Conservation (phyloP, 2,329 filamentous ascomycete genomes). For the Neopestalotiopsis rosae region DNA sequence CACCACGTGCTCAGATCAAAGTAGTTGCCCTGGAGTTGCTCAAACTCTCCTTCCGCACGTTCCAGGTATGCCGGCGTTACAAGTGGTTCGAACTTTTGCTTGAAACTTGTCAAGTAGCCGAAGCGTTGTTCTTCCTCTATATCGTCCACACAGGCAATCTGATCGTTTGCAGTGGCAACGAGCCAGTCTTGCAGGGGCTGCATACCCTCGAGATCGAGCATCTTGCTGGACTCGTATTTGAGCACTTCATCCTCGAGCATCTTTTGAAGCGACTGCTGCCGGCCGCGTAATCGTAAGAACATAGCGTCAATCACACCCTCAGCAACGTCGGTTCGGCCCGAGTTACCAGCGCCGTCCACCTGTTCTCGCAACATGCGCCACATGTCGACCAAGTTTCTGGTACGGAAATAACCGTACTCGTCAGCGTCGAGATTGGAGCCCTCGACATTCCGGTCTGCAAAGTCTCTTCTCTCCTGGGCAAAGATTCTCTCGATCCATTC, state of each 20-base stretch:
- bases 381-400: slow-evolving; percentile 89
- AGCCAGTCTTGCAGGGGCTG: slow-evolving; percentile 95
- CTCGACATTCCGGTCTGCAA: slow-evolving; percentile 77
- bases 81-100: slow-evolving; percentile 79
- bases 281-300: slow-evolving; percentile 82
- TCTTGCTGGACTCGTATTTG: slow-evolving; percentile 68
- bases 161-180: slow-evolving; percentile 95
- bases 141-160: slow-evolving; percentile 98
- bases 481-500: slow-evolving; percentile 98
- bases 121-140: slow-evolving; percentile 76
- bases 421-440: slow-evolving; percentile 81
- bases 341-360: slow-evolving; percentile 82
- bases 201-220: slow-evolving; percentile 66
- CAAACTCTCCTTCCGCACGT: slow-evolving; percentile 74
- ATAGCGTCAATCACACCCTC: slow-evolving; percentile 97
- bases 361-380: slow-evolving; percentile 98
- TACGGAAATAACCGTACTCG: slow-evolving; percentile 89
- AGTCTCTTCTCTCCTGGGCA: slow-evolving; percentile 79
- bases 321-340: slow-evolving; percentile 85
- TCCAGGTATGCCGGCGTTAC: slow-evolving; percentile 83
- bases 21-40: slow-evolving; percentile 83
- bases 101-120: slow-evolving; percentile 87
- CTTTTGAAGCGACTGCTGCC: slow-evolving; percentile 85
- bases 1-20: slow-evolving; percentile 95
- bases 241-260: slow-evolving; percentile 86